Evolutionary conservation across 176 grass and related monocot species (phyloP), one percentile per base, ranked within the genome.

Genomic region (Pharus latifolius): DNA sequence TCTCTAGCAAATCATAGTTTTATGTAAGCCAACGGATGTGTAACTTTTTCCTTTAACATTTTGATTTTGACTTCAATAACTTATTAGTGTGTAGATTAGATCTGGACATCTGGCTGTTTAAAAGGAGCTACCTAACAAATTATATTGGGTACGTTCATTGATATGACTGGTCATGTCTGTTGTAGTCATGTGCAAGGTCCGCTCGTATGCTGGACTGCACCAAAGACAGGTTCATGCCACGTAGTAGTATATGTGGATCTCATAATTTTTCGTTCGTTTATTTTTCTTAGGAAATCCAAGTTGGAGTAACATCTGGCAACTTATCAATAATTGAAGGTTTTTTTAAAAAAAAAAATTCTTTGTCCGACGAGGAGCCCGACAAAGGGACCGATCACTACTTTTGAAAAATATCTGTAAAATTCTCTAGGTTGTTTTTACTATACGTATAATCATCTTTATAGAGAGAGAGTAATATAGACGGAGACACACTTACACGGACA

Each of bases 111-210:
- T 33, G 56, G 18, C 18, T 7, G 58, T 13, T 54, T 41, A 25
- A 32, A 34, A 14, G 15, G 18, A n/a, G n/a, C n/a, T 32, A 17
- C 41, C 16, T n/a, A 10, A 78, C 1, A 5, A 15, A 55, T 15
- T 27, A 73, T 19, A 5, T 5, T 18, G 15, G 29, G 10, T 55
- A 24, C n/a, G 60, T 40, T 58, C 4, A 26, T 64, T 40, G 59
- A 66, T 13, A 19, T 60, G 60, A 55, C 54, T 6, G 17, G 45
- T 46, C 76, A 85, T 55, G 69, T 74, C 62, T 45, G 13, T 15
- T 45, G 5, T n/a, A n/a, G n/a, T n/a, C n/a, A n/a, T n/a, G n/a
- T 32, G 40, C 70, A 58, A 60, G 83, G 76, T 7, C 63, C 55
- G 76, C 61, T 42, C 41, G 54, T 61, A 0, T 37, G 42, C 6